These are phyloP conservation scores for Ophiosphaerella narmari DNA, from an alignment of 2,329 filamentous ascomycete genomes.

Conservation along the genomic window DNA sequence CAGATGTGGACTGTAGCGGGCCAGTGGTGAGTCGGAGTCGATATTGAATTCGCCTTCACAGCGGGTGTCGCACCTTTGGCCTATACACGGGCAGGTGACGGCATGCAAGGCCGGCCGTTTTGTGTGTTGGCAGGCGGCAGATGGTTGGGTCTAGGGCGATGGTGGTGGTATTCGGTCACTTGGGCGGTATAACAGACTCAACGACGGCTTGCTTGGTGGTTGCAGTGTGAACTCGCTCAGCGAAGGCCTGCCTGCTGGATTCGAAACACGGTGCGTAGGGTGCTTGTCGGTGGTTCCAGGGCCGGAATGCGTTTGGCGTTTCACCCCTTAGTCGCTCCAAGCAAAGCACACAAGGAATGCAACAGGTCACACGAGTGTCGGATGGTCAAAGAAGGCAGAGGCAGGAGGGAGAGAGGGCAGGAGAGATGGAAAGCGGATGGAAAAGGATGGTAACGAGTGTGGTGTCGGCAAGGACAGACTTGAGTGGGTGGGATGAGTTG, in stretches of 20 bases:
- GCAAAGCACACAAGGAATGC: constrained; percentile 36
- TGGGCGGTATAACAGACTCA: constrained; percentile 13
- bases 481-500: constrained; percentile 12
- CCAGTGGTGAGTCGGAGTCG: constrained; percentile 13
- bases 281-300: constrained; percentile 23
- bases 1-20: constrained; percentile 24
- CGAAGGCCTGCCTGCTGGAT: constrained; percentile 37
- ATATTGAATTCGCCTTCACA: constrained; percentile 3
- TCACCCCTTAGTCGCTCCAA: constrained; percentile 33
- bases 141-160: constrained; percentile 4
- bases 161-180: constrained; percentile 6
- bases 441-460: constrained; percentile 30
- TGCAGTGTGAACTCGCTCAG: constrained; percentile 39
- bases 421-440: background rate
- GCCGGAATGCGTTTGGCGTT: constrained; percentile 44
- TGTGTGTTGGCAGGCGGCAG: constrained; percentile 4
- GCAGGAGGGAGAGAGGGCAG: background rate
- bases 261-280: constrained; percentile 47
- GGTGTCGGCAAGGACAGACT: constrained; percentile 31
- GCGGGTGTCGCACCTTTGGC: constrained; percentile 34
- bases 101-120: constrained; percentile 29
- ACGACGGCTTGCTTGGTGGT: constrained; percentile 10
- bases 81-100: constrained; percentile 22
- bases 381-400: constrained; percentile 6
- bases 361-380: constrained; percentile 11